A percentile compares a stretch with the other conserved stretches of the same genome.
Conservation (phyloP, 768 basidiomycete species). For the Pulveroboletus sp. region DNA sequence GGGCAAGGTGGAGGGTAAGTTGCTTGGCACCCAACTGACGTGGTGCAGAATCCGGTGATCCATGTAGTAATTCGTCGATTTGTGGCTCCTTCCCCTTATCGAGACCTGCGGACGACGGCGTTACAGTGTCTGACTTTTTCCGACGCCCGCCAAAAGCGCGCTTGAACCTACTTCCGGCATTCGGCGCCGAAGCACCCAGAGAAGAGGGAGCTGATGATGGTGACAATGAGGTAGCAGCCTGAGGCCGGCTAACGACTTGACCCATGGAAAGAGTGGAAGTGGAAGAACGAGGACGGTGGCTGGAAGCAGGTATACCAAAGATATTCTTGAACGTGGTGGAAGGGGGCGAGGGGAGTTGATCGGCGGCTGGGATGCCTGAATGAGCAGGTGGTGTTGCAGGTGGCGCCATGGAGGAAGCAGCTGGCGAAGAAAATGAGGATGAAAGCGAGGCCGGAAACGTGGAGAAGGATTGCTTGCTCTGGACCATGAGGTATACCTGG, state of each 20-base stretch:
- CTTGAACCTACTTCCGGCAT: conserved; percentile 27
- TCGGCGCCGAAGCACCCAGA: conserved; percentile 16
- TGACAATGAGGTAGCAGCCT: conserved; percentile 20
- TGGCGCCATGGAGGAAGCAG: conserved; percentile 39
- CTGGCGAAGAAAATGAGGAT: conserved; percentile 45
- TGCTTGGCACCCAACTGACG: conserved; percentile 32
- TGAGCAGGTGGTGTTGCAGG: conserved; percentile 35
- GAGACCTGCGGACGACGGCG: conserved; percentile 20
- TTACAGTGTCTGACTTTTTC: conserved; percentile 28
- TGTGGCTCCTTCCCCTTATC: conserved; percentile 21
- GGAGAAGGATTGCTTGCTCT: conserved; percentile 37
- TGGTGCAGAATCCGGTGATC: conserved; percentile 6
- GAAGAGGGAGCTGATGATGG: conserved; percentile 29
- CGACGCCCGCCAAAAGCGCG: conserved; percentile 33
- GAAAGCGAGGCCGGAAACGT: conserved; percentile 40
- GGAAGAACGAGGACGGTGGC: conserved; percentile 23
- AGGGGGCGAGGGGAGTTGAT: conserved; percentile 39
- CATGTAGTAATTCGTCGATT: conserved; percentile 16
- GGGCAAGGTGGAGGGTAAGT: conserved; percentile 42
- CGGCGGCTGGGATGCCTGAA: conserved; percentile 42
- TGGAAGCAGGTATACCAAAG: conserved; percentile 26
- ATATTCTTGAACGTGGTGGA: conserved; percentile 35
- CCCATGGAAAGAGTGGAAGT: conserved; percentile 31
- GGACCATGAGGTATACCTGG: conserved; percentile 28
- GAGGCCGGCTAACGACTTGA: conserved; percentile 34